Conservation (phyloP, 2,329 filamentous ascomycete genomes). For the Ophiostoma montium region DNA sequence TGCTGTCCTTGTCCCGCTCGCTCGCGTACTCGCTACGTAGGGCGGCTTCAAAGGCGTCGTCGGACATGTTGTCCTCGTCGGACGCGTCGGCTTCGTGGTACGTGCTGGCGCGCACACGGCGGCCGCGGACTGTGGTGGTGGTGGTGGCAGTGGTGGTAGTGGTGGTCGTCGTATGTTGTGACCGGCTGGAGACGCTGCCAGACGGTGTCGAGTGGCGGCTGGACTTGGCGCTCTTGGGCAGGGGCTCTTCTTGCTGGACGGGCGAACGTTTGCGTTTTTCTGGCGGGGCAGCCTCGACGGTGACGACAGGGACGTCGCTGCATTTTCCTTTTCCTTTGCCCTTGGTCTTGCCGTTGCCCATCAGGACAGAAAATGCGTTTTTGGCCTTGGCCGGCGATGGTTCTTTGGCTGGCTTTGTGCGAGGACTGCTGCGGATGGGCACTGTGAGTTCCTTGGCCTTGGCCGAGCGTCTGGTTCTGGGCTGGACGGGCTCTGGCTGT, state of each 20-base stretch:
- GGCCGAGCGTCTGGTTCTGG: slow-evolving; percentile 7
- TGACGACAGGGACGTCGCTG: not conserved
- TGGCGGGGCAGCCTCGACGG: not conserved
- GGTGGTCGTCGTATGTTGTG: no score
- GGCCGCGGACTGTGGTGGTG: slow-evolving; percentile 24
- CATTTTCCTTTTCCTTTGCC: no score
- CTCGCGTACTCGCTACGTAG: slow-evolving; percentile 48
- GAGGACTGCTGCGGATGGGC: slow-evolving; percentile 24
- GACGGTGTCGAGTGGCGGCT: slow-evolving; percentile 60
- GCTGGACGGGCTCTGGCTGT: no score
- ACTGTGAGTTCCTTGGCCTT: slow-evolving; percentile 1
- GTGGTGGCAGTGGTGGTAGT: no score
- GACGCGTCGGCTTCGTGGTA: slow-evolving; percentile 45
- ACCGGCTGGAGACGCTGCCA: slow-evolving; percentile 33
- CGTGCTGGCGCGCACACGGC: slow-evolving; percentile 20
- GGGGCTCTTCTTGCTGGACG: slow-evolving; percentile 21
- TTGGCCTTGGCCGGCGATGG: no score
- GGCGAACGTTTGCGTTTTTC: slow-evolving; percentile 24
- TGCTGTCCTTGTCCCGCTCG: slow-evolving; percentile 18
- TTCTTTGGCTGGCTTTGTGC: slow-evolving; percentile 17
- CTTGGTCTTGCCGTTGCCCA: slow-evolving; percentile 30
- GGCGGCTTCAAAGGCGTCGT: slow-evolving; percentile 71
- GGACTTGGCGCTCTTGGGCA: slow-evolving; percentile 57
- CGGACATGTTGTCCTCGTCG: slow-evolving; percentile 53
- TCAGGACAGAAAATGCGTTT: slow-evolving; percentile 41